phyloP scores from a whole-genome alignment of 169 alveolate genomes.

The Besnoitia besnoiti region DNA sequence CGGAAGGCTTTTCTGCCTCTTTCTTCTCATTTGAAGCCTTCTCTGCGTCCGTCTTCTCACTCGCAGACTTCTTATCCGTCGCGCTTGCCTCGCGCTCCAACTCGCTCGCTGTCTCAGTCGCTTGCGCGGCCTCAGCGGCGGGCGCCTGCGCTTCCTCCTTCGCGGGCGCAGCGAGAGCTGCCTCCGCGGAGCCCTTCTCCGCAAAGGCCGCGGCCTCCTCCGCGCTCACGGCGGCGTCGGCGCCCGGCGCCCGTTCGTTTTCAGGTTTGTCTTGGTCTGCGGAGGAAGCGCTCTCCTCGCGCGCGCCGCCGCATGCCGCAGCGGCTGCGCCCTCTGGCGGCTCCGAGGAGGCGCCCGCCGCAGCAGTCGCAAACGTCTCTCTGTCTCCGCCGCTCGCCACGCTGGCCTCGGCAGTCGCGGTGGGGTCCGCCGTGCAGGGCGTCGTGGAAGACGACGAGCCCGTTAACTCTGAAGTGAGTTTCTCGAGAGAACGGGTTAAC shows the following conservation, averaged over 20 bases:
- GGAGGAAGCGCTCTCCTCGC: too few relatives aligned
- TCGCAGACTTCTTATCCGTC: too few relatives aligned
- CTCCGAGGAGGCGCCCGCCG: too few relatives aligned
- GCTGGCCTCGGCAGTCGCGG: not conserved
- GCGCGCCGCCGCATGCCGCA: too few relatives aligned
- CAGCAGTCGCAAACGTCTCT: not conserved
- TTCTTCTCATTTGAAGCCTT: too few relatives aligned
- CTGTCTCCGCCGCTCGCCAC: not conserved
- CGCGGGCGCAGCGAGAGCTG: slow-evolving; percentile 1
- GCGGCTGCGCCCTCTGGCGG: too few relatives aligned
- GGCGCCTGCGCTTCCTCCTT: not conserved
- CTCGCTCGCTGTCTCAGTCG: too few relatives aligned
- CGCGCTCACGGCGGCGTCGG: not conserved
- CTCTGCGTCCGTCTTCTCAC: too few relatives aligned
- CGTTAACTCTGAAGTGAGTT: slow-evolving; percentile 35
- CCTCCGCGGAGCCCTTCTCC: not conserved
- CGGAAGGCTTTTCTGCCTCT: too few relatives aligned
- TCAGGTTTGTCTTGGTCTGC: too few relatives aligned
- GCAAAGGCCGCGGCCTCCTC: not conserved
- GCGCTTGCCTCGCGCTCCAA: too few relatives aligned
- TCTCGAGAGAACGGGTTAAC: slow-evolving; percentile 44
- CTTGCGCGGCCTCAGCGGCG: too few relatives aligned
- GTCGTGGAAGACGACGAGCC: not conserved
- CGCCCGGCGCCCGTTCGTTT: not conserved
- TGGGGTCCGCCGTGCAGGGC: not conserved